A percentile compares a stretch with the other conserved stretches of the same genome.
Evolutionary conservation across 345 rosid species (phyloP).

Genomic region (Microcos paniculata): DNA sequence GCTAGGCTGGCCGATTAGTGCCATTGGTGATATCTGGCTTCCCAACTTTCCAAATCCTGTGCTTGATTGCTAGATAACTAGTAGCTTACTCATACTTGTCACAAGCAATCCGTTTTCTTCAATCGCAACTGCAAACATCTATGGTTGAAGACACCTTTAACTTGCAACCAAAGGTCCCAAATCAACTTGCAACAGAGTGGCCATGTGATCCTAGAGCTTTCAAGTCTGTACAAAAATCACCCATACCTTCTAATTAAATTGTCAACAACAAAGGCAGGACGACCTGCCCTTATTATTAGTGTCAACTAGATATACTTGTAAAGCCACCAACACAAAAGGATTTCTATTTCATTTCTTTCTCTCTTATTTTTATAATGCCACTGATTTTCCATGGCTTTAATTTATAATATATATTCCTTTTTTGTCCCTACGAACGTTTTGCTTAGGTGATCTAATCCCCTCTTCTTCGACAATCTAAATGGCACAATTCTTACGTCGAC

Average conservation of each 20-base stretch:
- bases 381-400: not conserved
- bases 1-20: not conserved
- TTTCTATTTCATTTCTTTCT: not conserved
- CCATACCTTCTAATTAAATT: not conserved
- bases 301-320: not conserved
- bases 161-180: not conserved
- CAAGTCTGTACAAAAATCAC: not conserved
- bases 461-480: no score
- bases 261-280: not conserved
- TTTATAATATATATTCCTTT: not conserved
- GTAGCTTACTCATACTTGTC: constrained; percentile 2
- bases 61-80: not conserved
- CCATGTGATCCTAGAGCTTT: constrained; percentile 10
- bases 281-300: not conserved
- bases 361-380: not conserved
- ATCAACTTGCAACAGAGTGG: constrained; percentile 16
- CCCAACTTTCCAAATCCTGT: not conserved
- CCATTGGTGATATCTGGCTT: not conserved
- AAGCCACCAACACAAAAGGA: not conserved
- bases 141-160: not conserved
- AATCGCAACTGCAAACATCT: not conserved
- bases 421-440: no score
- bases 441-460: no score
- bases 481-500: no score
- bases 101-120: constrained; percentile 22